Percentiles rank a stretch among this genome's conserved stretches.
Conservation (phyloP, 768 basidiomycete genomes). For the Terana coerulea region DNA sequence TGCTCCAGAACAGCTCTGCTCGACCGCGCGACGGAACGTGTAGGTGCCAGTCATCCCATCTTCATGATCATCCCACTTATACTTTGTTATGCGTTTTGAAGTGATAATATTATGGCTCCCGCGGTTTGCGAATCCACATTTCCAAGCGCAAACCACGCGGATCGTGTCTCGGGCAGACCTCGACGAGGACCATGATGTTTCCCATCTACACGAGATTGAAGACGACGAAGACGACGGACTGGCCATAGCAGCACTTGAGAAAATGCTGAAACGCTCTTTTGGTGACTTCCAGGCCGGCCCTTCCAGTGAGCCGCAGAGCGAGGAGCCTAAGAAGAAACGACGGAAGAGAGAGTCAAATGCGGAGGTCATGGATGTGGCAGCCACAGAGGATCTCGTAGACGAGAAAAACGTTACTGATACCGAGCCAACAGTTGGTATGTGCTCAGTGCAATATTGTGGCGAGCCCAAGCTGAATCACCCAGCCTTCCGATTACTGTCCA, state of each 20-base stretch:
- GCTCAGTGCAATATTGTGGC: too few species aligned
- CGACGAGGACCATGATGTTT: conserved; percentile 1
- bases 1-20: too few species aligned
- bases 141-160: conserved; percentile 4
- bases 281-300: conserved; percentile 8
- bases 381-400: too few species aligned
- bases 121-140: conserved; percentile 12
- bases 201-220: neutral
- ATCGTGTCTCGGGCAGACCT: conserved; percentile 15
- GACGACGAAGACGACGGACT: neutral
- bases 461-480: neutral
- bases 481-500: conserved; percentile 26
- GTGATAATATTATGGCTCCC: conserved; percentile 2
- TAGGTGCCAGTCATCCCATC: too few species aligned
- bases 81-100: neutral
- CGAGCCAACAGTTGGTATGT: too few species aligned
- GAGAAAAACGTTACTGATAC: too few species aligned
- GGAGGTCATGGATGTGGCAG: neutral
- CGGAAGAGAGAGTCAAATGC: conserved; percentile 1
- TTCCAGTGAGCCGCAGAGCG: neutral
- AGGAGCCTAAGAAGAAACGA: conserved; percentile 7
- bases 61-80: too few species aligned
- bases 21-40: too few species aligned
- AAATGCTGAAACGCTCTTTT: conserved; percentile 13
- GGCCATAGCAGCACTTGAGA: conserved; percentile 3